phyloP scores from a whole-genome alignment of 371 early-diverging fungal genomes.

The Mortierella sp. region DNA sequence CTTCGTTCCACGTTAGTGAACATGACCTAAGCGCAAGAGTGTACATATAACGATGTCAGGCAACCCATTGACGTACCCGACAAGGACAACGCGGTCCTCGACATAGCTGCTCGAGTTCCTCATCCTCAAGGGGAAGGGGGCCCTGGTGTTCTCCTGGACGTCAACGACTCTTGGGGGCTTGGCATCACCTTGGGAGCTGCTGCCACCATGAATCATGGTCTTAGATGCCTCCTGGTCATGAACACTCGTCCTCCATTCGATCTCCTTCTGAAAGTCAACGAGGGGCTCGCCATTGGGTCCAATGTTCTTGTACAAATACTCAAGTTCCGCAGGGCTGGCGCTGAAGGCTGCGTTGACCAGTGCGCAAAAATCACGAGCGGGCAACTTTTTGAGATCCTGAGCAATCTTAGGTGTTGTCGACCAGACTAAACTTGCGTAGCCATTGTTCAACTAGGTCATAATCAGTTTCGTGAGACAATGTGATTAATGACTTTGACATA shows the following conservation, averaged over 20 bases:
- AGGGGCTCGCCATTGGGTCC: slow-evolving; percentile 56
- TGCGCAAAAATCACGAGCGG: slow-evolving; percentile 72
- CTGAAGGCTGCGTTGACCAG: slow-evolving; percentile 90
- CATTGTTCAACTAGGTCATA: slow-evolving; percentile 62
- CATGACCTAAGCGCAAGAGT: too few relatives aligned
- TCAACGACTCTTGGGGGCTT: slow-evolving; percentile 74
- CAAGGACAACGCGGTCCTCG: slow-evolving; percentile 85
- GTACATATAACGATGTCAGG: neutral
- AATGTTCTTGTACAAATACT: slow-evolving; percentile 76
- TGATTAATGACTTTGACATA: neutral
- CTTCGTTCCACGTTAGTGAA: neutral
- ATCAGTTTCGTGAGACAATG: neutral
- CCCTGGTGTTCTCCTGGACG: slow-evolving; percentile 78
- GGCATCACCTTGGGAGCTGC: slow-evolving; percentile 39
- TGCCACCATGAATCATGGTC: slow-evolving; percentile 34
- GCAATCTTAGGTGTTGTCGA: slow-evolving; percentile 80
- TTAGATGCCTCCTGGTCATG: slow-evolving; percentile 59
- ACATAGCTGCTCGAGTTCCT: slow-evolving; percentile 84
- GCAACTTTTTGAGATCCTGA: slow-evolving; percentile 70
- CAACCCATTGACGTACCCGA: slow-evolving; percentile 72
- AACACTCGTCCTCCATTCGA: slow-evolving; percentile 71
- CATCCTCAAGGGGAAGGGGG: slow-evolving; percentile 89
- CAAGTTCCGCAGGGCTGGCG: slow-evolving; percentile 79
- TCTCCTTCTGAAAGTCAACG: slow-evolving; percentile 71
- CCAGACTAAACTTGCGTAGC: slow-evolving; percentile 93